A percentile compares a stretch with the other conserved stretches of the same genome.
These are phyloP conservation scores for Hypomyces rosellus DNA, from an alignment of 2,329 filamentous ascomycete species.

Conservation along the genomic window DNA sequence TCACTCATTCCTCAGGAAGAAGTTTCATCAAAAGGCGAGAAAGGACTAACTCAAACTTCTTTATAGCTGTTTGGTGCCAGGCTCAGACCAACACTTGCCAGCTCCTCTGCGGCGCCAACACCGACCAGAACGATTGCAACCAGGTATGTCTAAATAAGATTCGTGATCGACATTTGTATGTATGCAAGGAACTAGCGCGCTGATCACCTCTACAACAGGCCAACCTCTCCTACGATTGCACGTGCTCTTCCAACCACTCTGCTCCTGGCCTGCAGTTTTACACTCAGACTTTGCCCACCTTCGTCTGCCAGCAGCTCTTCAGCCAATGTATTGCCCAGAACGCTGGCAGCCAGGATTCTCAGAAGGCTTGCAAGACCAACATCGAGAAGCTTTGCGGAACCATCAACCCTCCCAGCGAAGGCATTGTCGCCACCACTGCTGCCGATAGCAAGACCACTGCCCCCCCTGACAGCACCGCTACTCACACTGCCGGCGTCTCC, in stretches of 20 bases:
- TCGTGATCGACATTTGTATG: slow-evolving; percentile 1
- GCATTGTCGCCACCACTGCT: slow-evolving; percentile 14
- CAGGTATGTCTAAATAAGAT: slow-evolving; percentile 32
- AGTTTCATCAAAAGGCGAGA: background rate
- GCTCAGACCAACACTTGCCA: slow-evolving; percentile 46
- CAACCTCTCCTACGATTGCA: slow-evolving; percentile 42
- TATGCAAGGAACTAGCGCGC: slow-evolving; percentile 4
- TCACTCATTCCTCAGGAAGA: background rate
- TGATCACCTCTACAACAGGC: slow-evolving; percentile 22
- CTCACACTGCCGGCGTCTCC: slow-evolving; percentile 17
- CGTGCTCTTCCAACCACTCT: slow-evolving; percentile 41
- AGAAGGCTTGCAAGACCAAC: slow-evolving; percentile 42
- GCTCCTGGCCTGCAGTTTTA: slow-evolving; percentile 49
- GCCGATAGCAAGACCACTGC: slow-evolving; percentile 22
- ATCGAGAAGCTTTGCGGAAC: slow-evolving; percentile 43
- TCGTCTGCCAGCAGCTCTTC: slow-evolving; percentile 46
- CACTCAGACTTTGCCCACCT: slow-evolving; percentile 45
- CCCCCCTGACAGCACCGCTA: slow-evolving; percentile 20
- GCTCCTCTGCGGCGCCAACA: slow-evolving; percentile 37
- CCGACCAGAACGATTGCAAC: slow-evolving; percentile 38
- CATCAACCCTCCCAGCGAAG: slow-evolving; percentile 28
- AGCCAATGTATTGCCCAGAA: slow-evolving; percentile 40
- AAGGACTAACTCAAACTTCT: background rate
- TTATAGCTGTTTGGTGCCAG: slow-evolving; percentile 44
- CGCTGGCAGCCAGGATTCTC: slow-evolving; percentile 34